phyloP scores from a whole-genome alignment of 2,329 filamentous ascomycete genomes.

The Diaporthe sp. region DNA sequence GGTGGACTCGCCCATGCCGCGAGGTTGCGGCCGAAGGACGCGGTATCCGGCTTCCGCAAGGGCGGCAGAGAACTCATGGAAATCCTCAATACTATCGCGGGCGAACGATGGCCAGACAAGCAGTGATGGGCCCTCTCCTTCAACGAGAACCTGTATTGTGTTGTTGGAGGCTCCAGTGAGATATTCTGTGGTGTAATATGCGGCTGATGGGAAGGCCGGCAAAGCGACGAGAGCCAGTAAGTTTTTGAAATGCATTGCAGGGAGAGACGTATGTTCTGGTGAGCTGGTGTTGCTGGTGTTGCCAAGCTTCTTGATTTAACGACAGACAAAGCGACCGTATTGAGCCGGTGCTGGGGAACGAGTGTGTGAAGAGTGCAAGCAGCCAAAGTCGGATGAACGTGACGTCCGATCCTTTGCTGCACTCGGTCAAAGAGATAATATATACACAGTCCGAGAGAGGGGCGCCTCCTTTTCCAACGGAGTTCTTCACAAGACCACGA shows the following conservation, averaged over 20 bases:
- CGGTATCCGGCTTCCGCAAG: not conserved
- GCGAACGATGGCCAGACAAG: slow-evolving; percentile 7
- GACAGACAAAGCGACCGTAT: not conserved
- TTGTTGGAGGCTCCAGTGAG: slow-evolving; percentile 9
- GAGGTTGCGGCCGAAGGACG: slow-evolving; percentile 1
- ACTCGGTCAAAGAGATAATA: not conserved
- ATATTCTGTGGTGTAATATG: slow-evolving; percentile 10
- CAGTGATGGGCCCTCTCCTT: slow-evolving; percentile 7
- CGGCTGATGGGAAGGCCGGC: not conserved
- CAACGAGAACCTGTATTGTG: slow-evolving; percentile 10
- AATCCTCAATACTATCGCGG: not conserved
- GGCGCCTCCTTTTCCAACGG: not conserved
- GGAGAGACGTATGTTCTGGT: not conserved
- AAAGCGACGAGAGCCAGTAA: not conserved
- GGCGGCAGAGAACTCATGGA: slow-evolving; percentile 16
- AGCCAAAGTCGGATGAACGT: not conserved
- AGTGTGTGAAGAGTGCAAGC: not conserved
- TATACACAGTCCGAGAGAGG: not conserved
- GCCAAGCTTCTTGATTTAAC: not conserved
- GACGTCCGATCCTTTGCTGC: not conserved
- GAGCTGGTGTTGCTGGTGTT: too few relatives aligned
- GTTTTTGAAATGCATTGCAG: slow-evolving; percentile 1
- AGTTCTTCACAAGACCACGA: not conserved
- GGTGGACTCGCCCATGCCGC: slow-evolving; percentile 4
- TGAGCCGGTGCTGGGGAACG: not conserved